These are phyloP conservation scores for Condylostoma magnum DNA, from an alignment of 169 alveolate species.

Conservation along the genomic window DNA sequence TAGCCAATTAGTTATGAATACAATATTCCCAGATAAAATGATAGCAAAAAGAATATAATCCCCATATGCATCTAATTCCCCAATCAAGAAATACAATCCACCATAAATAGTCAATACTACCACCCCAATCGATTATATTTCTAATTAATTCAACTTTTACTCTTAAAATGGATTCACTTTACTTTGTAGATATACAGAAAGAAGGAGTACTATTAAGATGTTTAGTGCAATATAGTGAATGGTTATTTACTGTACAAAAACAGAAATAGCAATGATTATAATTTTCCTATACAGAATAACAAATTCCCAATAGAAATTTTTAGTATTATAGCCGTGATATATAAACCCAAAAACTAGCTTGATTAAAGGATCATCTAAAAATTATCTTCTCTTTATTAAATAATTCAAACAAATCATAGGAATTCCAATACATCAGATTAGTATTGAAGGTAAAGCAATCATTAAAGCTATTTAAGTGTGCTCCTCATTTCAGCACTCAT, in stretches of 20 bases:
- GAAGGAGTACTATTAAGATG: conserved; percentile 18
- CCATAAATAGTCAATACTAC: conserved; percentile 38
- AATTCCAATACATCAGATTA: conserved; percentile 51
- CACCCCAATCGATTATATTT: background rate
- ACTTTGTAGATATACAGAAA: conserved; percentile 2
- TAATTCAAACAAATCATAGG: conserved; percentile 8
- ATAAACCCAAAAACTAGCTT: conserved; percentile 37
- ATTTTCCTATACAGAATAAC: conserved; percentile 38
- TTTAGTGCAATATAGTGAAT: conserved; percentile 32
- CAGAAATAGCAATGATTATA: conserved; percentile 9
- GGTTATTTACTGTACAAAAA: conserved; percentile 9
- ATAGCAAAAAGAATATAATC: background rate
- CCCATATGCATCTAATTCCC: background rate
- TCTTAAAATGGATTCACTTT: conserved; percentile 30
- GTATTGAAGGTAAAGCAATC: conserved; percentile 33
- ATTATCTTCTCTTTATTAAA: background rate
- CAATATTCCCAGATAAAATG: background rate
- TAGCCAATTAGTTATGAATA: background rate
- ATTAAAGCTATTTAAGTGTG: conserved; percentile 12
- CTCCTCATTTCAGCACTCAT: conserved; percentile 5
- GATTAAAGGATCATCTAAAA: background rate
- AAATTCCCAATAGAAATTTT: conserved; percentile 42
- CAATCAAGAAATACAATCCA: conserved; percentile 32
- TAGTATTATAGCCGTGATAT: conserved; percentile 32
- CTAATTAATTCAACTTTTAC: conserved; percentile 16